Conservation (phyloP, 257 asterid species). For the Lithospermum erythrorhizon region DNA sequence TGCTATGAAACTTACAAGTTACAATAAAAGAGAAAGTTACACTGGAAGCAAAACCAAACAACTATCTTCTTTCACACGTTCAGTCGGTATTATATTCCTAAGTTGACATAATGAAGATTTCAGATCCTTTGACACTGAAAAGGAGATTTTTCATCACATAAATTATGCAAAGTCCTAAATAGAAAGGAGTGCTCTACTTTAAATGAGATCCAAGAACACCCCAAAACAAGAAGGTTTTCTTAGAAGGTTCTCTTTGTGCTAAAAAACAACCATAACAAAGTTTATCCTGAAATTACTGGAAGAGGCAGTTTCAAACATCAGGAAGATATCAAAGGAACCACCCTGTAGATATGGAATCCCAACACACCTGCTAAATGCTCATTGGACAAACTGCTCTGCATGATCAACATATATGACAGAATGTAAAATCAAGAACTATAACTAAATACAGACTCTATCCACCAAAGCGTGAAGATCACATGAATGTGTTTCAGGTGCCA, state of each 20-base stretch:
- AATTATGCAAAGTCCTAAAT: neutral
- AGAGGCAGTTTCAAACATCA: too few relatives aligned
- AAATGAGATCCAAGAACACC: neutral
- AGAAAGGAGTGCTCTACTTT: neutral
- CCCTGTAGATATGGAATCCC: too few relatives aligned
- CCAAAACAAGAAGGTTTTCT: neutral
- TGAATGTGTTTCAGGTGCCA: too few relatives aligned
- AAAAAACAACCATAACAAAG: neutral
- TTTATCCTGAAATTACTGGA: too few relatives aligned
- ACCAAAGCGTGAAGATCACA: too few relatives aligned
- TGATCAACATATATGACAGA: too few relatives aligned
- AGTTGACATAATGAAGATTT: neutral
- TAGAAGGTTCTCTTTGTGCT: neutral
- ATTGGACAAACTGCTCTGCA: too few relatives aligned
- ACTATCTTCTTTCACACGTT: neutral
- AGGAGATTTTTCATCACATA: neutral
- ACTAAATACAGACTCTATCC: too few relatives aligned
- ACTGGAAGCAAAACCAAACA: neutral
- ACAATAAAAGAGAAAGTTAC: neutral
- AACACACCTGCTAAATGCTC: too few relatives aligned
- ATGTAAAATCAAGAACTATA: too few relatives aligned
- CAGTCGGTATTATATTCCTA: neutral
- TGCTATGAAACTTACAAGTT: too few relatives aligned
- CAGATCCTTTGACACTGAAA: neutral
- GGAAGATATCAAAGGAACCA: too few relatives aligned